Conservation (phyloP, 2,329 filamentous ascomycete species). For the Aureobasidium lini region DNA sequence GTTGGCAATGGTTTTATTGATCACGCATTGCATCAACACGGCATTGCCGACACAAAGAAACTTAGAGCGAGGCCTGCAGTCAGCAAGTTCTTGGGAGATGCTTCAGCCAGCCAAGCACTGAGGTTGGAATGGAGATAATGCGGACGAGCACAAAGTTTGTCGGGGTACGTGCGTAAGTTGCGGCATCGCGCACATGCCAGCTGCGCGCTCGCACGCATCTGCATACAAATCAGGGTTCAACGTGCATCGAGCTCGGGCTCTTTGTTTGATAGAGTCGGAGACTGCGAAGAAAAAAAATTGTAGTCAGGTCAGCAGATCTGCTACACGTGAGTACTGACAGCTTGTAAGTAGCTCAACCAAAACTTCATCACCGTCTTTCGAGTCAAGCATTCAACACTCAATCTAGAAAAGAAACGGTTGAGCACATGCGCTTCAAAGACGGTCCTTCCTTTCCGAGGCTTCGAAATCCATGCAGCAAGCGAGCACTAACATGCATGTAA, state of each 20-base stretch:
- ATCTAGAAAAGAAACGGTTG: not conserved
- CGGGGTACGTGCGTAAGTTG: not conserved
- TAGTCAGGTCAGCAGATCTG: not conserved
- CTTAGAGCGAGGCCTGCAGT: not conserved
- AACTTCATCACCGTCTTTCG: not conserved
- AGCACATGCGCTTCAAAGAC: not conserved
- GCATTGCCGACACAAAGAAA: too few species aligned
- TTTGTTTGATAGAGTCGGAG: not conserved
- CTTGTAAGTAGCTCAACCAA: not conserved
- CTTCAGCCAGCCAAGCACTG: not conserved
- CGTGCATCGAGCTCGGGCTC: constrained; percentile 2
- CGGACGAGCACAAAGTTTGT: not conserved
- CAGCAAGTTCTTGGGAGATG: not conserved
- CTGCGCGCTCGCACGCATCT: not conserved
- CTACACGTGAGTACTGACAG: too few species aligned
- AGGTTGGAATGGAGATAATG: not conserved
- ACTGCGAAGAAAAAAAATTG: not conserved
- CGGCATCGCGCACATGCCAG: not conserved
- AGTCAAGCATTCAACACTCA: not conserved
- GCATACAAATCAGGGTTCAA: not conserved
- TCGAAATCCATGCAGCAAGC: not conserved
- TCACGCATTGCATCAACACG: too few species aligned
- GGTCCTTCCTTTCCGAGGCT: not conserved
- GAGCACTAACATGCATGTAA: not conserved
- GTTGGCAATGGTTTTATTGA: too few species aligned